These are phyloP conservation scores for Ogataea paradorogensis DNA, from an alignment of 805 yeast genomes.

Conservation along the genomic window DNA sequence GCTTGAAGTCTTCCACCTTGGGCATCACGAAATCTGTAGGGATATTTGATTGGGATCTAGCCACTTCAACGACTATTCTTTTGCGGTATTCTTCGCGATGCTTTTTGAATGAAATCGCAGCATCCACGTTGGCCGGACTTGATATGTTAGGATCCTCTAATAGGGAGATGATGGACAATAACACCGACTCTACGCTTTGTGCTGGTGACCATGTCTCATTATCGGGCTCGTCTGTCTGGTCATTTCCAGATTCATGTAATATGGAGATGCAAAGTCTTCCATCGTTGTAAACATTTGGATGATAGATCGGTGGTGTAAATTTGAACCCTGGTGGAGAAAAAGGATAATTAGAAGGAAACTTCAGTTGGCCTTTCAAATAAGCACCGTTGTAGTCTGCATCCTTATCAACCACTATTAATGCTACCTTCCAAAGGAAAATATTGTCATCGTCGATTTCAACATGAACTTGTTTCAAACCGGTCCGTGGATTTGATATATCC, in stretches of 20 bases:
- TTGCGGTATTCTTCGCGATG: constrained; percentile 75
- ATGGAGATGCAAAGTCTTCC: constrained; percentile 94
- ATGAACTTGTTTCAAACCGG: constrained; percentile 43
- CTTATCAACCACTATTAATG: constrained; percentile 86
- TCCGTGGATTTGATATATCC: constrained; percentile 90
- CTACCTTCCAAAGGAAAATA: constrained; percentile 74
- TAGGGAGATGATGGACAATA: constrained; percentile 84
- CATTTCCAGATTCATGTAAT: constrained; percentile 81
- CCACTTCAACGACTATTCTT: constrained; percentile 78
- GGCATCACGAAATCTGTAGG: constrained; percentile 88
- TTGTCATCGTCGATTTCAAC: constrained; percentile 53
- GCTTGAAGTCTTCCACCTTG: constrained; percentile 51
- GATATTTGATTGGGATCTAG: constrained; percentile 74
- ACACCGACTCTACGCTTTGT: constrained; percentile 90
- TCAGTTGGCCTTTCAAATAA: constrained; percentile 88
- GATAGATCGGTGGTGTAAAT: constrained; percentile 92
- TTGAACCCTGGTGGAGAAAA: constrained; percentile 90
- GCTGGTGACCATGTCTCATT: constrained; percentile 95
- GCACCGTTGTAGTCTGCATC: constrained; percentile 94
- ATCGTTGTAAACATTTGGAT: constrained; percentile 93
- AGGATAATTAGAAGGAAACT: constrained; percentile 89
- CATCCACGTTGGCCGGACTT: constrained; percentile 96
- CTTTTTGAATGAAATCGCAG: constrained; percentile 90
- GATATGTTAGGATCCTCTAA: constrained; percentile 92
- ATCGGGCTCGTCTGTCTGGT: constrained; percentile 89